phyloP scores from a whole-genome alignment of 331 rosid species.

The Phaseolus coccineus region DNA sequence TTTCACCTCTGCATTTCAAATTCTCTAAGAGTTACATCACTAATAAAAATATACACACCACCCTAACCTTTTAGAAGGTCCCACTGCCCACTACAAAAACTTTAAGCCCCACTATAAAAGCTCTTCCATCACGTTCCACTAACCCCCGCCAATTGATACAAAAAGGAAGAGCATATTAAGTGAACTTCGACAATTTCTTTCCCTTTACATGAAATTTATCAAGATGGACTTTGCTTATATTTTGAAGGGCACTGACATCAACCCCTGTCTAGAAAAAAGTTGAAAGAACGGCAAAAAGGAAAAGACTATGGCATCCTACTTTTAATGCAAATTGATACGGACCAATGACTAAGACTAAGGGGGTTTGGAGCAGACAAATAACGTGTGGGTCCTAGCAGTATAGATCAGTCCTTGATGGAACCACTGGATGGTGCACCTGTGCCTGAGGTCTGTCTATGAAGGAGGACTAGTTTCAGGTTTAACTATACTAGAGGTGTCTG shows the following conservation, averaged over 20 bases:
- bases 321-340: constrained; percentile 79
- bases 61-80: constrained; percentile 63
- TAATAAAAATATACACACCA: constrained; percentile 47
- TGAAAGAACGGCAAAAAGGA: constrained; percentile 62
- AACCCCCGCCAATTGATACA: constrained; percentile 67
- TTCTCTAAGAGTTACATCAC: constrained; percentile 53
- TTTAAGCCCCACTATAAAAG: constrained; percentile 63
- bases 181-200: constrained; percentile 74
- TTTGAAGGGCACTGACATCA: constrained; percentile 79
- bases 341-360: constrained; percentile 55
- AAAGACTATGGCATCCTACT: constrained; percentile 86
- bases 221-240: constrained; percentile 63
- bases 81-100: constrained; percentile 81
- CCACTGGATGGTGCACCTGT: constrained; percentile 42
- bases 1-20: constrained; percentile 53
- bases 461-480: constrained; percentile 93
- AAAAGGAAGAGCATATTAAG: constrained; percentile 67
- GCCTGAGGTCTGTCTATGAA: constrained; percentile 56
- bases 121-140: constrained; percentile 85
- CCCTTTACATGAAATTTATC: constrained; percentile 65
- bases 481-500: constrained; percentile 75
- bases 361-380: constrained; percentile 64
- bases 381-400: constrained; percentile 62
- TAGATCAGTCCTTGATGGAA: constrained; percentile 49
- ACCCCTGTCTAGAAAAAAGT: constrained; percentile 72